A percentile compares a stretch with the other conserved stretches of the same genome.
phyloP scores from a whole-genome alignment of 345 rosid genomes.

The Gynandropsis gynandra region DNA sequence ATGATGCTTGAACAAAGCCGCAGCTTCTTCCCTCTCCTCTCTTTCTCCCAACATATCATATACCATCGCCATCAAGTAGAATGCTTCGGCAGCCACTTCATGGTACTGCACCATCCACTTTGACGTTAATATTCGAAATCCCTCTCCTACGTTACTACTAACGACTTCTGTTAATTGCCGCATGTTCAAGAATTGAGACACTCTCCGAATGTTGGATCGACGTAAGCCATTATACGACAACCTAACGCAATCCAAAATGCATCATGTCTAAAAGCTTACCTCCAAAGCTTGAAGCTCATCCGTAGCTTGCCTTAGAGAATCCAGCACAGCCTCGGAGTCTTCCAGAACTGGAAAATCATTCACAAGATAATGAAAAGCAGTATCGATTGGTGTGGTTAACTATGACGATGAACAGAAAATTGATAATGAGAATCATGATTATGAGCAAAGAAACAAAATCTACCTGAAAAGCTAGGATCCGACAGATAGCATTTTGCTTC shows the following conservation, averaged over 20 bases:
- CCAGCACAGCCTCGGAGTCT: constrained; percentile 58
- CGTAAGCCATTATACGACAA: too few species aligned
- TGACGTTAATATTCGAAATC: neutral
- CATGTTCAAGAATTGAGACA: too few species aligned
- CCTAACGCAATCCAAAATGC: too few species aligned
- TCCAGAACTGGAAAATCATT: constrained; percentile 40
- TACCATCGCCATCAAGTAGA: constrained; percentile 62
- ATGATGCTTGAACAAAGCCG: constrained; percentile 64
- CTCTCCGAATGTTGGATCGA: too few species aligned
- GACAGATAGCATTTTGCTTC: constrained; percentile 88
- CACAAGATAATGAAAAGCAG: neutral
- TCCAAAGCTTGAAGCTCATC: constrained; percentile 72
- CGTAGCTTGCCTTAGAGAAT: constrained; percentile 74
- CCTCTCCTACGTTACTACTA: too few species aligned
- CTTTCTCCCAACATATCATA: constrained; percentile 52
- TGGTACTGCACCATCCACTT: constrained; percentile 51
- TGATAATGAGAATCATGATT: neutral
- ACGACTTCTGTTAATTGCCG: too few species aligned
- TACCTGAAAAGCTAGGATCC: constrained; percentile 82
- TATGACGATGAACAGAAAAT: too few species aligned
- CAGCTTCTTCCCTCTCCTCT: constrained; percentile 74
- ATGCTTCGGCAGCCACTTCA: constrained; percentile 79
- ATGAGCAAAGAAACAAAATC: constrained; percentile 11
- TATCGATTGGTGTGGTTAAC: neutral
- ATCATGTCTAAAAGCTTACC: constrained; percentile 35